Conservation (phyloP, 495 filamentous ascomycete species). For the Diplogelasinospora grovesii region DNA sequence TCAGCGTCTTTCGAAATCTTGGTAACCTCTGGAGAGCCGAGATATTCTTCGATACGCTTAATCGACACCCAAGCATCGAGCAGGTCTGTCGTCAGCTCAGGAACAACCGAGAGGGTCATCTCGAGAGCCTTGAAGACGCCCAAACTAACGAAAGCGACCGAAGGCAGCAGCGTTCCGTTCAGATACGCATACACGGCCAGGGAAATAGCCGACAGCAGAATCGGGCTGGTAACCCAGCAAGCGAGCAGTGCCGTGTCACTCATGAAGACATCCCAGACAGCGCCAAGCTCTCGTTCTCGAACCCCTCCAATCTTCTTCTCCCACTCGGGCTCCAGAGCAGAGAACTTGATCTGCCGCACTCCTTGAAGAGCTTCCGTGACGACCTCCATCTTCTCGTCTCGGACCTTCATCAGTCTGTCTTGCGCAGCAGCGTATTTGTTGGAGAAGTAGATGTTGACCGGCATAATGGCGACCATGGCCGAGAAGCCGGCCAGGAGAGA, state of each 20-base stretch:
- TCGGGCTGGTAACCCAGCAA: slow-evolving; percentile 68
- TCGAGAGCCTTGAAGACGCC: slow-evolving; percentile 69
- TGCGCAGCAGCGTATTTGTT: slow-evolving; percentile 61
- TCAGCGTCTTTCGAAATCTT: slow-evolving; percentile 49
- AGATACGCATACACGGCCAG: slow-evolving; percentile 61
- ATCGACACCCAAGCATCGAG: slow-evolving; percentile 70
- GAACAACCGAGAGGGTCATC: slow-evolving; percentile 59
- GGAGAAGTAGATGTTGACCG: slow-evolving; percentile 62
- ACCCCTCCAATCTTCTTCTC: slow-evolving; percentile 62
- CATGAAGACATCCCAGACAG: slow-evolving; percentile 59
- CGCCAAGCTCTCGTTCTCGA: slow-evolving; percentile 58
- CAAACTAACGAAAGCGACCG: slow-evolving; percentile 76
- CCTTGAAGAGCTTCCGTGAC: slow-evolving; percentile 76
- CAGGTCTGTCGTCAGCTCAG: slow-evolving; percentile 63
- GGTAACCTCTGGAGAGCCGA: slow-evolving; percentile 59
- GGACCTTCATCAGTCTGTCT: slow-evolving; percentile 68
- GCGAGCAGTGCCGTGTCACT: slow-evolving; percentile 52
- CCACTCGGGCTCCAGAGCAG: slow-evolving; percentile 75
- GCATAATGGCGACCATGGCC: slow-evolving; percentile 55
- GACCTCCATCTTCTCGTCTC: slow-evolving; percentile 71
- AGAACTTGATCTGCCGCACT: slow-evolving; percentile 86
- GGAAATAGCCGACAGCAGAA: slow-evolving; percentile 65
- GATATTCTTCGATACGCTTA: slow-evolving; percentile 65
- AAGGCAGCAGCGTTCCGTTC: slow-evolving; percentile 57
- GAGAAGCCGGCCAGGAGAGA: slow-evolving; percentile 62